Base-by-base conservation (phyloP, 1,139 yeast species). In the Kazachstania sp. region DNA sequence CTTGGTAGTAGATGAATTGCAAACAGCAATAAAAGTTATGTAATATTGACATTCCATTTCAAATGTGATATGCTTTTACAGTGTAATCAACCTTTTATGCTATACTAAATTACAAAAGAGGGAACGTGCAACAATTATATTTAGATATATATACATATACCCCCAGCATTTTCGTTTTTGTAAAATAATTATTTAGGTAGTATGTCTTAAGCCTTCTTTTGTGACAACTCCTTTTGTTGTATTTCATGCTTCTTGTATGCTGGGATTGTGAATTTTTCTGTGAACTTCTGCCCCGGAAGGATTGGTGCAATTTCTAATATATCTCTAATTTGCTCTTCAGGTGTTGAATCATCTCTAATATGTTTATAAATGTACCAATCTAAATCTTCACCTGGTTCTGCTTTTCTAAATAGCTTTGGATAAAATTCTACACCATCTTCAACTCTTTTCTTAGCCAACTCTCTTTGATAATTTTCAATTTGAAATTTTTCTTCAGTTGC, bases 401-500 rank as follows among this genome's bases (percentile, higher is more conserved):
- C 63, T 18, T 61, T 61, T 60, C 75, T 77, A 70, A 92, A 92
- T 45, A 87, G 67, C 59, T 79, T 80, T 19, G 97, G 97, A 55
- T 78, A 81, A 66, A 86, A 88, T 52, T 81, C 86, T 1, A 77
- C 81, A 5, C 95, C 95, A 34, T 81, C 86, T 55, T 84, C 95
- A 13, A 68, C 64, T 56, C 98, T 77, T 58, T 78, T 74, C 62
- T 83, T 84, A 11, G 95, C 90, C 39, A 71, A 68, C 18, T 69
- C 68, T 60, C 98, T 77, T 68, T 92, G 98, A 20, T 74, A 74
- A 52, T 88, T 85, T 68, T 92, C 98, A 43, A 92, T 86, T 54
- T 79, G 77, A 59, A 73, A 84, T 65, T 92, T 92, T 61, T 88
- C 97, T 28, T 80, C 83, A 0, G 98, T 92, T 2, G 98, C 98